phyloP scores from a whole-genome alignment of 2,329 filamentous ascomycete species.

The Pseudogymnoascus sp. region DNA sequence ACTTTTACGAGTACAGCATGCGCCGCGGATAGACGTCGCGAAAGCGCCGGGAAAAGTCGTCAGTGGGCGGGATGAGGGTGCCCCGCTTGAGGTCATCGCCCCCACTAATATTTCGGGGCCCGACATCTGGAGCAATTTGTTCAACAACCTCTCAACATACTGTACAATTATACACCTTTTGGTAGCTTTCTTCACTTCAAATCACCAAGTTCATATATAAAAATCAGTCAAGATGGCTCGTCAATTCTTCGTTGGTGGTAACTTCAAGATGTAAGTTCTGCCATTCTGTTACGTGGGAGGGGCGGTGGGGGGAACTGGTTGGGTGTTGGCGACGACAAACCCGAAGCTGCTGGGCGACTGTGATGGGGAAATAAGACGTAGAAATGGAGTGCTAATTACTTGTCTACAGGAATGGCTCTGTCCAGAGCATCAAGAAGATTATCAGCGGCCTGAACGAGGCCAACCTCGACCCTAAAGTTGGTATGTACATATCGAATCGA shows the following conservation, averaged over 20 bases:
- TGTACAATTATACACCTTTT: conserved; percentile 2
- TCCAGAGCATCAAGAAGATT: conserved; percentile 84
- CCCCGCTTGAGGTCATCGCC: conserved; percentile 10
- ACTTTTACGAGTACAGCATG: no score
- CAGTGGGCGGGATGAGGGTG: background rate
- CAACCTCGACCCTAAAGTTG: conserved; percentile 65
- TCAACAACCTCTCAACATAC: conserved; percentile 4
- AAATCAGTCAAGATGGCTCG: conserved; percentile 59
- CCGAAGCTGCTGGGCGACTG: background rate
- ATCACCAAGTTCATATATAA: conserved; percentile 1
- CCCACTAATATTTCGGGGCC: conserved; percentile 6
- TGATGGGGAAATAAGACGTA: background rate
- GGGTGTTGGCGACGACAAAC: background rate
- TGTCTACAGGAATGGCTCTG: conserved; percentile 75
- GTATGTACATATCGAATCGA: conserved; percentile 40
- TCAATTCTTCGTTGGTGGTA: conserved; percentile 95
- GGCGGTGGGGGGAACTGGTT: background rate
- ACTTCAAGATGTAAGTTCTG: conserved; percentile 90
- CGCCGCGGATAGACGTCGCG: background rate
- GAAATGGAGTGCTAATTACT: background rate
- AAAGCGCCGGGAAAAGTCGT: conserved; percentile 5
- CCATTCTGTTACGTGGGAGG: conserved; percentile 6
- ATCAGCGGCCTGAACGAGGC: conserved; percentile 82
- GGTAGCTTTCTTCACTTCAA: background rate
- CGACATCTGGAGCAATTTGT: conserved; percentile 3